These are phyloP conservation scores for Entomortierella lignicola DNA, from an alignment of 192 early-diverging fungal species.

Conservation along the genomic window DNA sequence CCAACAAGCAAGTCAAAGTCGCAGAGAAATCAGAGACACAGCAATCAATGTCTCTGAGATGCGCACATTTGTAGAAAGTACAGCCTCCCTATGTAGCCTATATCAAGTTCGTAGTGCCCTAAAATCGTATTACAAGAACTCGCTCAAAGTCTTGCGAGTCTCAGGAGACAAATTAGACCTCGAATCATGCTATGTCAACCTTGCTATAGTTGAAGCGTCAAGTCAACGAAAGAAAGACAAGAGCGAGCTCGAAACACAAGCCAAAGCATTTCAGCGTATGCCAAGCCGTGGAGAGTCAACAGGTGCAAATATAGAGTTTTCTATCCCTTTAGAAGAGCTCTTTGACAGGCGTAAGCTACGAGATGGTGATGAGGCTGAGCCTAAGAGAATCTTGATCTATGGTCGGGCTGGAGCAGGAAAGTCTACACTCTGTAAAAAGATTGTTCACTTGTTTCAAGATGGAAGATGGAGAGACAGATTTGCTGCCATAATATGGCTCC, in stretches of 20 bases:
- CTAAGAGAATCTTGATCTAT: conserved; percentile 23
- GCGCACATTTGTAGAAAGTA: too few relatives aligned
- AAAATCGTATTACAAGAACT: background rate
- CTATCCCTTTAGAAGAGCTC: conserved; percentile 12
- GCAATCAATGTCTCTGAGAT: too few relatives aligned
- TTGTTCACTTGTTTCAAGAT: conserved; percentile 16
- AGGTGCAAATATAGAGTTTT: background rate
- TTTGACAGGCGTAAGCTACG: conserved; percentile 20
- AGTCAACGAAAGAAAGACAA: conserved; percentile 23
- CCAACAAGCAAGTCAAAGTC: too few relatives aligned
- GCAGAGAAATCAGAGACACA: background rate
- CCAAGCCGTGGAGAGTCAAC: background rate
- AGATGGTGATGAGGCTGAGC: conserved; percentile 3
- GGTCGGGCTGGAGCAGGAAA: conserved; percentile 33
- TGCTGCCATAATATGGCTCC: conserved; percentile 19
- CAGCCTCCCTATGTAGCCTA: background rate
- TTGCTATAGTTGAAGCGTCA: conserved; percentile 20
- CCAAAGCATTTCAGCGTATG: conserved; percentile 12
- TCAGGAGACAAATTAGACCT: conserved; percentile 16
- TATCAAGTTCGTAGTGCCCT: conserved; percentile 9
- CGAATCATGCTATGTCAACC: conserved; percentile 16
- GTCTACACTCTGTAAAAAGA: conserved; percentile 28
- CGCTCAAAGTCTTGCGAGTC: conserved; percentile 3
- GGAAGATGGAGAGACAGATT: conserved; percentile 18
- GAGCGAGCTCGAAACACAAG: conserved; percentile 8